phyloP scores from a whole-genome alignment of 2,329 filamentous ascomycete species.

The Kalaharituber pfeilii region DNA sequence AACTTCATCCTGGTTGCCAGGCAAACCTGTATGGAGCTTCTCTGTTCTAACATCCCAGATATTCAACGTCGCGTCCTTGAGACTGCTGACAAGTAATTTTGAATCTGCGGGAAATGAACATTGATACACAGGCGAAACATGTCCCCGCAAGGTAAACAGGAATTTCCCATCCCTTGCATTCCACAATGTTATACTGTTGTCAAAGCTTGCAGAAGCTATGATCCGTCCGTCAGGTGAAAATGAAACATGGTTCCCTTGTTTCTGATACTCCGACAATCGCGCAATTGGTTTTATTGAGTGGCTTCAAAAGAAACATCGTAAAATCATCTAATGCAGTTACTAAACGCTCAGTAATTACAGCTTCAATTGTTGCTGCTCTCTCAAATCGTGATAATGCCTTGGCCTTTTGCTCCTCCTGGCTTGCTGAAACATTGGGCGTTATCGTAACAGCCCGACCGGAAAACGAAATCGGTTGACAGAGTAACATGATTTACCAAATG shows the following conservation, averaged over 20 bases:
- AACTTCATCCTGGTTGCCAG: conserved; percentile 81
- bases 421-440: conserved; percentile 55
- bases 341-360: conserved; percentile 62
- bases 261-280: conserved; percentile 80
- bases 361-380: conserved; percentile 60
- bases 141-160: conserved; percentile 70
- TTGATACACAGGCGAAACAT: conserved; percentile 84
- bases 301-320: conserved; percentile 92
- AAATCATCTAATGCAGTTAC: conserved; percentile 90
- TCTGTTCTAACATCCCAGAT: conserved; percentile 81
- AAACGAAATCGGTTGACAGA: conserved; percentile 76
- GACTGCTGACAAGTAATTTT: conserved; percentile 67
- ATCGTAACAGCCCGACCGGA: conserved; percentile 74
- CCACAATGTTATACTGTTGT: conserved; percentile 92
- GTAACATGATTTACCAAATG: conserved; percentile 95
- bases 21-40: conserved; percentile 66
- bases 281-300: conserved; percentile 69
- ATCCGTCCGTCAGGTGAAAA: conserved; percentile 81
- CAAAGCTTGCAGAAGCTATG: conserved; percentile 78
- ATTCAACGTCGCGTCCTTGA: conserved; percentile 85
- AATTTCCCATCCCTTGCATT: conserved; percentile 59
- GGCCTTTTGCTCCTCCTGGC: conserved; percentile 47
- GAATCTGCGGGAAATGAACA: conserved; percentile 86
- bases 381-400: conserved; percentile 73
- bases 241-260: conserved; percentile 87